These are phyloP conservation scores for Termitomyces sp. DNA, from an alignment of 768 basidiomycete genomes.

Conservation along the genomic window DNA sequence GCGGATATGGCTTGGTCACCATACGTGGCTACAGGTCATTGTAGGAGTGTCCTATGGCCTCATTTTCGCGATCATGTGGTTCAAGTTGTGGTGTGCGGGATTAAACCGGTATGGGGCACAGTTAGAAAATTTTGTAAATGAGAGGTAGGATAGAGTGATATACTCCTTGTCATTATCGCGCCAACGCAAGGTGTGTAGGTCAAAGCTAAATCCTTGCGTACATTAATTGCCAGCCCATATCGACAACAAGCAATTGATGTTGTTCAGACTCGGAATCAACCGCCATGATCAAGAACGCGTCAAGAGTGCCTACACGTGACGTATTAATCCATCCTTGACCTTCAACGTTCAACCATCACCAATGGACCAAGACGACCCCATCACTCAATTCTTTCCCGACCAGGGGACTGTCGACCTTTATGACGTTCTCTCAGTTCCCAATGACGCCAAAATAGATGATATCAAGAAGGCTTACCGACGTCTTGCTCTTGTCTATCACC, in stretches of 20 bases:
- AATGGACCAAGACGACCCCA: conserved; percentile 75
- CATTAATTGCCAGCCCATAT: too few relatives aligned
- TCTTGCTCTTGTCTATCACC: conserved; percentile 79
- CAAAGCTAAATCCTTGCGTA: too few relatives aligned
- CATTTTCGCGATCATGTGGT: conserved; percentile 52
- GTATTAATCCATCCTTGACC: conserved; percentile 7
- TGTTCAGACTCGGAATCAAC: too few relatives aligned
- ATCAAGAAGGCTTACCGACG: conserved; percentile 85
- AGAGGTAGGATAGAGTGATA: background rate
- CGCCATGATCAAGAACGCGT: too few relatives aligned
- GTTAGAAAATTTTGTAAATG: conserved; percentile 7
- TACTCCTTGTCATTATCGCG: too few relatives aligned
- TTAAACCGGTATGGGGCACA: conserved; percentile 15
- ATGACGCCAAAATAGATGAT: conserved; percentile 54
- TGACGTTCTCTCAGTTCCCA: conserved; percentile 56
- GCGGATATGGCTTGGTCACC: conserved; percentile 73
- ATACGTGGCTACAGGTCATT: conserved; percentile 66
- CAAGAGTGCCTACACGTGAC: conserved; percentile 4
- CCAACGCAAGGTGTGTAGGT: too few relatives aligned
- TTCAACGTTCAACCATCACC: conserved; percentile 11
- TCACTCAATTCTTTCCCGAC: conserved; percentile 73
- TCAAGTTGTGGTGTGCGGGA: conserved; percentile 46
- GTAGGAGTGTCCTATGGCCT: conserved; percentile 58
- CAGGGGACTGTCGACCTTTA: conserved; percentile 77
- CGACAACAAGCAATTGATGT: too few relatives aligned